phyloP scores from a whole-genome alignment of 202 grass and related monocot genomes.

The Panicum virgatum region DNA sequence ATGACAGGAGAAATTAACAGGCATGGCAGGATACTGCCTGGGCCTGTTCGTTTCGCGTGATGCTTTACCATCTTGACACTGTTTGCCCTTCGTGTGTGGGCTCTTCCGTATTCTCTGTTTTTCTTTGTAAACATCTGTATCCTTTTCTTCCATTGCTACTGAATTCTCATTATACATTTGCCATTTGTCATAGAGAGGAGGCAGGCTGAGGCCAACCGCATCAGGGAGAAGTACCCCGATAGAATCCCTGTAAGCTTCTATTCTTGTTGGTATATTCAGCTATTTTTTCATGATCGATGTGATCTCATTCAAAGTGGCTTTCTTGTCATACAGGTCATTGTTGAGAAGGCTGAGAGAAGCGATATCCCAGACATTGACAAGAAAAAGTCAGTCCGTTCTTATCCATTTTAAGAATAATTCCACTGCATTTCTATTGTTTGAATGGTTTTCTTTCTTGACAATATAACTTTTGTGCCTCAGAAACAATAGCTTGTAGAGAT shows the following conservation, averaged over 20 bases:
- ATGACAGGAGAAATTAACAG: too few relatives aligned
- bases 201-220: slow-evolving; percentile 82
- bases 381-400: slow-evolving; percentile 74
- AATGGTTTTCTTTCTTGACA: neutral
- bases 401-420: neutral
- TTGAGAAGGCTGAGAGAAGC: slow-evolving; percentile 91
- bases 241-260: slow-evolving; percentile 70
- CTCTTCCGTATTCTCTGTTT: neutral
- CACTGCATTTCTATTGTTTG: neutral
- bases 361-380: slow-evolving; percentile 94
- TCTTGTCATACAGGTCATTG: slow-evolving; percentile 71
- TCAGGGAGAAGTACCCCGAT: slow-evolving; percentile 95
- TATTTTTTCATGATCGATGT: slow-evolving; percentile 13
- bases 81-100: neutral
- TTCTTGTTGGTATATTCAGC: neutral
- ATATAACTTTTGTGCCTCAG: neutral
- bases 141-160: neutral
- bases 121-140: neutral
- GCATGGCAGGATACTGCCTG: neutral
- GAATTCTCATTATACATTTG: slow-evolving; percentile 11
- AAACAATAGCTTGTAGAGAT: neutral
- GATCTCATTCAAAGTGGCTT: neutral
- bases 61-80: neutral
- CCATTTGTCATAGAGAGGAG: slow-evolving; percentile 63
- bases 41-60: too few relatives aligned